Evolutionary conservation across 176 grass and related monocot species (phyloP).

Genomic region (Aechmea fasciata): DNA sequence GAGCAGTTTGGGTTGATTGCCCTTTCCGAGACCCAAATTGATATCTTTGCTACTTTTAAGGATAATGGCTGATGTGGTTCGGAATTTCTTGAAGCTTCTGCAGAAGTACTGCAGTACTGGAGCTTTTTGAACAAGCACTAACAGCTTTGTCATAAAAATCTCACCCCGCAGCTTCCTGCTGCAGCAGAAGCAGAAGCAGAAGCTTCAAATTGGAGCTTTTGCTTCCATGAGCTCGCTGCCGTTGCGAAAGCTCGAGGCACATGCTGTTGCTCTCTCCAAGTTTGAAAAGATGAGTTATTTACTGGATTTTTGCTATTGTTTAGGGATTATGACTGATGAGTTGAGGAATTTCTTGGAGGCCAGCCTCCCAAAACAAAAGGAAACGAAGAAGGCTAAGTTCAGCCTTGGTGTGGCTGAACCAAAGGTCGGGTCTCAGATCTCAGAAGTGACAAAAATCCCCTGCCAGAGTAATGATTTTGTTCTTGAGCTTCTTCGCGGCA

Average conservation of each 20-base stretch:
- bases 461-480: conserved; percentile 82
- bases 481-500: conserved; percentile 57
- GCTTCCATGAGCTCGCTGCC: too few relatives aligned
- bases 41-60: neutral
- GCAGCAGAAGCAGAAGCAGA: too few relatives aligned
- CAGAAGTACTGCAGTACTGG: too few relatives aligned
- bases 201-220: too few relatives aligned
- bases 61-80: conserved; percentile 72
- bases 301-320: neutral
- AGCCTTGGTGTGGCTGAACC: conserved; percentile 74
- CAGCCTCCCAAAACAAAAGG: conserved; percentile 71
- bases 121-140: too few relatives aligned
- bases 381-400: conserved; percentile 82
- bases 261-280: neutral
- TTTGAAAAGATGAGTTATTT: too few relatives aligned
- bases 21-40: neutral
- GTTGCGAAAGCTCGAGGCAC: too few relatives aligned
- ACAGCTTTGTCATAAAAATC: too few relatives aligned
- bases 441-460: conserved; percentile 63
- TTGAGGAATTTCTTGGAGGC: conserved; percentile 78
- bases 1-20: too few relatives aligned
- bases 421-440: conserved; percentile 82
- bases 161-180: too few relatives aligned
- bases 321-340: conserved; percentile 84
- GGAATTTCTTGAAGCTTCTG: conserved; percentile 56